Evolutionary conservation across 1,284 basidiomycete genomes (phyloP), one percentile per base, ranked within the genome.

Genomic region (Tranzscheliella williamsii): DNA sequence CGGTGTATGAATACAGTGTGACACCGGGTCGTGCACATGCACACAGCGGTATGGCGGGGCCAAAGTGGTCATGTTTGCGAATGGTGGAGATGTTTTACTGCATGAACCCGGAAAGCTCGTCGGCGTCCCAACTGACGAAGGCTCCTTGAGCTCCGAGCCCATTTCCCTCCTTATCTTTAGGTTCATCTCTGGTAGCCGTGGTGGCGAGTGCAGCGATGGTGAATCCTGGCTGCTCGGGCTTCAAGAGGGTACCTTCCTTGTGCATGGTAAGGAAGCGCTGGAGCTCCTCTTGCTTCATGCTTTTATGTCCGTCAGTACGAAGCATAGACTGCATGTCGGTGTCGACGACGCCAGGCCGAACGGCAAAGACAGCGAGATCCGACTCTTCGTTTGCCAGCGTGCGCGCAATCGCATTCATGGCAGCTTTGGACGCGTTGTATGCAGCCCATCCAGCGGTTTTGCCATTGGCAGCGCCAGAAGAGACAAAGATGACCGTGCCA

Each of bases 291-390:
- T 80, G 49, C 21, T 42, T 41, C 43, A 49, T 63, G 1, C 42
- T 36, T 0, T 31, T 16, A 2, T 24, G 31, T 0, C 46, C 42
- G 4, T 29, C 9, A 2, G 4, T 11, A 2, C 53, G 24, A 1
- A 63, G 33, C 1, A 56, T 22, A 2, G 43, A 46, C 18, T 46
- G 46, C 44, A 75, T 67, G 40, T 78, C 73, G 33, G 71, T 79
- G 39, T 91, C 86, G 9, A 93, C 89, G 75, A 87, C 87, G 16
- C 91, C 91, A 0, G 91, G 91, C 1, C 90, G 84, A 2, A 94
- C 67, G 5, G 90, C 87, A 23, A 93, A 82, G 11, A 84, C 85
- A 2, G 84, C 82, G n/a, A 94, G 79, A 17, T 81, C 79, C 3
- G 85, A 83, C 74, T 94, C 90, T 77, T 93, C 91, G 56, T 84